Percentiles rank a stretch among this genome's conserved stretches.
Evolutionary conservation across 2,329 filamentous ascomycete genomes (phyloP).

Genomic region (Lithohypha guttulata): DNA sequence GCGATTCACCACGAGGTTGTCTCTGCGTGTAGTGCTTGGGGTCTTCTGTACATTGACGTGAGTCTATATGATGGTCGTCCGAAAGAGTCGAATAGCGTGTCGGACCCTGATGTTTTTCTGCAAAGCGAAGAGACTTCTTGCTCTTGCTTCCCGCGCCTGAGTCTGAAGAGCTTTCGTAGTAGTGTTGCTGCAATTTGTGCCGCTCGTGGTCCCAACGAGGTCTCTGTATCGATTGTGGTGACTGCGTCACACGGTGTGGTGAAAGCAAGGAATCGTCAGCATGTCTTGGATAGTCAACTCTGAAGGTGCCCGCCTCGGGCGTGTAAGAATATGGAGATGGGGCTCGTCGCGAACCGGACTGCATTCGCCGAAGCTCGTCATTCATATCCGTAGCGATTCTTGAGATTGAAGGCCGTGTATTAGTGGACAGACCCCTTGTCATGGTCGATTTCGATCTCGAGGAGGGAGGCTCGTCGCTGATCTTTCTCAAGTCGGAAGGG

Average conservation of each 20-base stretch:
- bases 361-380: conserved; percentile 12
- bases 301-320: conserved; percentile 5
- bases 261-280: not conserved
- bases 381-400: conserved; percentile 20
- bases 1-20: too few relatives aligned
- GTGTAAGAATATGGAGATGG: conserved; percentile 20
- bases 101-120: conserved; percentile 1
- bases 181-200: not conserved
- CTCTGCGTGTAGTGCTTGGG: too few relatives aligned
- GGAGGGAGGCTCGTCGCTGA: not conserved
- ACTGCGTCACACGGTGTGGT: not conserved
- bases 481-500: not conserved
- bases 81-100: too few relatives aligned
- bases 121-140: conserved; percentile 85
- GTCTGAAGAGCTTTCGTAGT: conserved; percentile 7
- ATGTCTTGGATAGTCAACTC: not conserved
- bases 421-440: conserved; percentile 7
- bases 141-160: conserved; percentile 58
- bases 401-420: conserved; percentile 18
- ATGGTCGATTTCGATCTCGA: conserved; percentile 18
- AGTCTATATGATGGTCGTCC: too few relatives aligned
- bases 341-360: conserved; percentile 13
- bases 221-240: conserved; percentile 1
- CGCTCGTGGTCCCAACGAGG: not conserved
- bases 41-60: not conserved